Percentiles rank a stretch among this genome's conserved stretches.
These are phyloP conservation scores for Mortierella polycephala DNA, from an alignment of 371 early-diverging fungal genomes.

Conservation along the genomic window DNA sequence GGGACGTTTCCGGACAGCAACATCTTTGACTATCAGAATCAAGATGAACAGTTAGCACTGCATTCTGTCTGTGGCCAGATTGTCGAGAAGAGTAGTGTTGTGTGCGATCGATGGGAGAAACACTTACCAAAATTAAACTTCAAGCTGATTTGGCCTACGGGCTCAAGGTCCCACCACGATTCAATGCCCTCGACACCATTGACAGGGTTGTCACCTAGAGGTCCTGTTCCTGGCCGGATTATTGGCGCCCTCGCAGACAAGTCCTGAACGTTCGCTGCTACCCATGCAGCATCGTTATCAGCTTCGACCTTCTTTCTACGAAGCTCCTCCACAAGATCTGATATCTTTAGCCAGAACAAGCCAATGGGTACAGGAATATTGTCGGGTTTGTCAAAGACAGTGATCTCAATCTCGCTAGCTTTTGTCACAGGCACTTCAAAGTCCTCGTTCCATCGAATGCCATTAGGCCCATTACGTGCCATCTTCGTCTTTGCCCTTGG, in stretches of 20 bases:
- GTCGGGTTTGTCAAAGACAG: conserved; percentile 76
- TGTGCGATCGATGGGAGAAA: not conserved
- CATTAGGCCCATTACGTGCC: conserved; percentile 39
- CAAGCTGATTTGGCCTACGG: conserved; percentile 82
- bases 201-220: conserved; percentile 7
- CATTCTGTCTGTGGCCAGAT: not conserved
- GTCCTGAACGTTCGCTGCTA: conserved; percentile 52
- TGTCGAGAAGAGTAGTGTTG: not conserved
- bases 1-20: conserved; percentile 58
- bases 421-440: conserved; percentile 83
- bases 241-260: conserved; percentile 23
- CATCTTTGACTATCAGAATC: conserved; percentile 40
- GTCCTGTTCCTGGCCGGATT: conserved; percentile 9
- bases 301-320: conserved; percentile 70
- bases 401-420: conserved; percentile 88
- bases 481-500: conserved; percentile 66
- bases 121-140: conserved; percentile 73
- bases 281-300: conserved; percentile 65
- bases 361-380: conserved; percentile 70
- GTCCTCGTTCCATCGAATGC: conserved; percentile 81
- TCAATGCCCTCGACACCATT: conserved; percentile 63
- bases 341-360: conserved; percentile 80
- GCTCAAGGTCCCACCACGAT: conserved; percentile 90
- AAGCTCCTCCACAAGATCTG: conserved; percentile 78
- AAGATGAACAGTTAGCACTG: not conserved